Conservation (phyloP, 2,329 filamentous ascomycete species). For the Orbilia brochopaga region DNA sequence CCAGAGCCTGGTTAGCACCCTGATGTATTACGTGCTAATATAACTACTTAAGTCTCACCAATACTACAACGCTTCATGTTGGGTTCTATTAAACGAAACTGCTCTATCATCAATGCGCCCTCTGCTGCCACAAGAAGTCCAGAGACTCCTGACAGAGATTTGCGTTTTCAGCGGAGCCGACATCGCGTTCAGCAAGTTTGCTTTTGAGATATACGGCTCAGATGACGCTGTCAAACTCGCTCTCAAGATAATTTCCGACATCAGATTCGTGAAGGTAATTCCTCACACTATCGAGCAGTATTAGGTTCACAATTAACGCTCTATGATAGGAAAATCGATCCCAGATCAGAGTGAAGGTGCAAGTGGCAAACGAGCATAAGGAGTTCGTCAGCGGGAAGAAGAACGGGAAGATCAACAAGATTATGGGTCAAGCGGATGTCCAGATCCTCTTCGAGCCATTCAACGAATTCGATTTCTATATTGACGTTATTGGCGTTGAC, state of each 20-base stretch:
- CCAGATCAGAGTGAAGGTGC: conserved; percentile 96
- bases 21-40: conserved; percentile 9
- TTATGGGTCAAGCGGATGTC: conserved; percentile 98
- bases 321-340: conserved; percentile 71
- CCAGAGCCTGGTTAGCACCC: conserved; percentile 17
- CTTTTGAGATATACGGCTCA: conserved; percentile 91
- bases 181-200: conserved; percentile 87
- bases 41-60: conserved; percentile 69
- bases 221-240: conserved; percentile 96
- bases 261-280: conserved; percentile 77
- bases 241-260: conserved; percentile 90
- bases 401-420: conserved; percentile 99
- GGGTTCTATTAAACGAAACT: conserved; percentile 79
- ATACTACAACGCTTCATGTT: conserved; percentile 97
- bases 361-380: conserved; percentile 98
- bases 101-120: conserved; percentile 59
- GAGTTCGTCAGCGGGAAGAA: conserved; percentile 99
- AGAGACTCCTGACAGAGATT: conserved; percentile 91
- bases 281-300: not conserved
- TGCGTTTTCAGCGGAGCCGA: conserved; percentile 96
- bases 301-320: not conserved
- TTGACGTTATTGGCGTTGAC: conserved; percentile 88
- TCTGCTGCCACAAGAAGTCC: conserved; percentile 68
- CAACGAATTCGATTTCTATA: conserved; percentile 99
- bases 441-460: conserved; percentile 99